Evolutionary conservation across 2,329 filamentous ascomycete species (phyloP).

Genomic region (Xylaria sp.): DNA sequence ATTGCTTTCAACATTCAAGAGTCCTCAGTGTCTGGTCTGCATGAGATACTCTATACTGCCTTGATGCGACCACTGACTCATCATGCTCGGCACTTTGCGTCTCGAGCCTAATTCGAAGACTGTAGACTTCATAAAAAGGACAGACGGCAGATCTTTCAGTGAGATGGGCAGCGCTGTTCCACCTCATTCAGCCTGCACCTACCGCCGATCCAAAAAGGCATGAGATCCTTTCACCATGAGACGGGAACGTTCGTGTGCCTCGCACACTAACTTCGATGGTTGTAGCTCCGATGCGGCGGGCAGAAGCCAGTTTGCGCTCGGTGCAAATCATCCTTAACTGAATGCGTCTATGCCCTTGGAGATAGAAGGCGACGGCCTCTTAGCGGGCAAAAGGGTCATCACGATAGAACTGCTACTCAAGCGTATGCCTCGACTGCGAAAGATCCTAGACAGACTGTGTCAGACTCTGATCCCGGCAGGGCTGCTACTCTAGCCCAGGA

Average conservation of each 20-base stretch:
- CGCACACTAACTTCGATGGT: neutral
- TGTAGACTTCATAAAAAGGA: neutral
- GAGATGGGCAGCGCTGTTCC: neutral
- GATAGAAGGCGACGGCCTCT: too few relatives aligned
- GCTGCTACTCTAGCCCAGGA: too few relatives aligned
- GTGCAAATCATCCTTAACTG: neutral
- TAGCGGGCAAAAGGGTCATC: too few relatives aligned
- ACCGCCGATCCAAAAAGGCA: neutral
- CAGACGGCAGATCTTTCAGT: neutral
- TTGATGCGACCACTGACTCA: neutral
- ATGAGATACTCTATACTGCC: too few relatives aligned
- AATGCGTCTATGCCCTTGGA: neutral
- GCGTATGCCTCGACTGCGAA: too few relatives aligned
- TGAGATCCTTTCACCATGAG: neutral
- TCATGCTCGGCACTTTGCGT: neutral
- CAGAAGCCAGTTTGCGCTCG: neutral
- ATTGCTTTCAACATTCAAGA: too few relatives aligned
- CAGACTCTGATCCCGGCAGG: too few relatives aligned
- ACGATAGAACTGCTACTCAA: too few relatives aligned
- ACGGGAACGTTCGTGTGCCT: neutral
- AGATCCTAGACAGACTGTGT: too few relatives aligned
- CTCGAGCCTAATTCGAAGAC: neutral
- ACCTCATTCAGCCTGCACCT: neutral
- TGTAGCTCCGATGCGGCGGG: neutral
- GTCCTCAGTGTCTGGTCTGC: too few relatives aligned